phyloP scores from a whole-genome alignment of 305 asterid species.

The Fraxinus paxiana region DNA sequence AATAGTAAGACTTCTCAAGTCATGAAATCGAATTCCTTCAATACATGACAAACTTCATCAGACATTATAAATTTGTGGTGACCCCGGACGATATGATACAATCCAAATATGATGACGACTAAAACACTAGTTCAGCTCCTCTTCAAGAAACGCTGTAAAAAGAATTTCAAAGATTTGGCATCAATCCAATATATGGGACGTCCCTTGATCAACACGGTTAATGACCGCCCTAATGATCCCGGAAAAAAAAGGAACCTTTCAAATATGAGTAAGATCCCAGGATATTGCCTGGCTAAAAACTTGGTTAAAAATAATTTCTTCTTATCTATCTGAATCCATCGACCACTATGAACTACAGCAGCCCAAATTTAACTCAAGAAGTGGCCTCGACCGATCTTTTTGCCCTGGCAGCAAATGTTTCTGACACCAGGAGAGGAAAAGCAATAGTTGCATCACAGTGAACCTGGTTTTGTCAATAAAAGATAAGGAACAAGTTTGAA shows the following conservation, averaged over 20 bases:
- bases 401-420: slow-evolving; percentile 55
- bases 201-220: neutral
- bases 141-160: neutral
- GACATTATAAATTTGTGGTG: neutral
- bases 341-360: neutral
- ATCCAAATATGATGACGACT: neutral
- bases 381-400: slow-evolving; percentile 19
- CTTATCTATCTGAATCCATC: neutral
- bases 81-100: neutral
- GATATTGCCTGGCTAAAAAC: neutral
- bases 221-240: neutral
- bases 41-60: neutral
- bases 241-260: too few species aligned
- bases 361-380: slow-evolving; percentile 18
- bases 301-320: neutral
- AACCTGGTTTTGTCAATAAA: slow-evolving; percentile 39
- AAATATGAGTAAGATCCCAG: neutral
- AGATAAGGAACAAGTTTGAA: neutral
- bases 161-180: neutral
- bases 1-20: neutral
- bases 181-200: neutral
- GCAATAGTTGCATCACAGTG: slow-evolving; percentile 90
- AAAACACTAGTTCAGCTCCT: neutral
- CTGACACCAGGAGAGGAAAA: slow-evolving; percentile 72
- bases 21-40: neutral